Evolutionary conservation across 345 rosid species (phyloP).

Genomic region (Eucalyptus tenuipes): DNA sequence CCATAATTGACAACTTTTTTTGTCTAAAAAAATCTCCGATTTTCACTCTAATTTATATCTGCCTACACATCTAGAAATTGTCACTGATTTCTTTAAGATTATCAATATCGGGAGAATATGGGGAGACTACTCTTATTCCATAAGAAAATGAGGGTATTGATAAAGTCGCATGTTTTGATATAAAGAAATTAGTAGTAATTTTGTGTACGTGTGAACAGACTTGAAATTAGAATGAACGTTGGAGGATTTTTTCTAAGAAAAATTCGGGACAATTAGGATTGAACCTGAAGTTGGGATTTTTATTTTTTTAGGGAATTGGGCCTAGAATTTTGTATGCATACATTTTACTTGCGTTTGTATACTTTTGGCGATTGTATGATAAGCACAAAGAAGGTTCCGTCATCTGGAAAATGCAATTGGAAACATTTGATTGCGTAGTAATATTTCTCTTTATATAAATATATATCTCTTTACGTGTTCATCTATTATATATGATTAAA

Average conservation of each 20-base stretch:
- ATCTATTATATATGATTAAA: neutral
- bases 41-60: too few species aligned
- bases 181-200: neutral
- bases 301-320: neutral
- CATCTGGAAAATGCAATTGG: neutral
- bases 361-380: neutral
- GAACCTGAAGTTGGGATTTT: neutral
- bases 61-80: too few species aligned
- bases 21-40: too few species aligned
- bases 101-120: too few species aligned
- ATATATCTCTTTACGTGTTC: neutral
- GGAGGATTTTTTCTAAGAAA: too few species aligned
- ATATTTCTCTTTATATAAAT: neutral
- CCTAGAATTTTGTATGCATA: neutral
- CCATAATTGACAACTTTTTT: too few species aligned
- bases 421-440: too few species aligned
- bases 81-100: too few species aligned
- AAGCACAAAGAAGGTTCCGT: too few species aligned
- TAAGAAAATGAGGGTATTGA: neutral
- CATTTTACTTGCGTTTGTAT: neutral
- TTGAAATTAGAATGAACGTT: neutral
- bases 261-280: neutral
- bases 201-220: neutral
- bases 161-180: neutral
- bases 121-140: neutral